Percentiles rank a stretch among this genome's conserved stretches.
phyloP scores from a whole-genome alignment of 2,329 filamentous ascomycete species.

The Gaeumannomyces sp. region DNA sequence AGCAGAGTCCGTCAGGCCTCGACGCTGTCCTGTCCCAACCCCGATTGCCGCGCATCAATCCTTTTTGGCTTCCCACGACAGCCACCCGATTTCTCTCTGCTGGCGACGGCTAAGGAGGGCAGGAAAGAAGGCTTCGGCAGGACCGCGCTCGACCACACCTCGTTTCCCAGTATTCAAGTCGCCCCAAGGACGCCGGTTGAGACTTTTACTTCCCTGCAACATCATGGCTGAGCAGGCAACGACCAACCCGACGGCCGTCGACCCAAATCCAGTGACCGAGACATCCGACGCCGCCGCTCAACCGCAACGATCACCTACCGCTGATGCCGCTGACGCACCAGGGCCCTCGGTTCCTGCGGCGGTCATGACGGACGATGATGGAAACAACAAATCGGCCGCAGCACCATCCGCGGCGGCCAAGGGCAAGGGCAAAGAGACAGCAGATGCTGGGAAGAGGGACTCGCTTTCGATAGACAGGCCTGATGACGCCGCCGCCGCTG shows the following conservation, averaged over 20 bases:
- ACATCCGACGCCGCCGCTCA: background rate
- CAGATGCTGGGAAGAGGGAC: slow-evolving; percentile 20
- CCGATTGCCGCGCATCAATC: background rate
- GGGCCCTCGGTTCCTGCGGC: background rate
- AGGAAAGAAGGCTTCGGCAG: background rate
- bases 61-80: background rate
- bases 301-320: background rate
- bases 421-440: slow-evolving; percentile 29
- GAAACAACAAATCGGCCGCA: slow-evolving; percentile 13
- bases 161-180: background rate
- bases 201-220: background rate
- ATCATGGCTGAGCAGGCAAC: slow-evolving; percentile 1
- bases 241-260: slow-evolving; percentile 19
- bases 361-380: background rate
- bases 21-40: background rate
- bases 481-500: slow-evolving; percentile 2
- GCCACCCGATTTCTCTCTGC: background rate
- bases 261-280: slow-evolving; percentile 27
- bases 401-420: slow-evolving; percentile 21
- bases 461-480: slow-evolving; percentile 14
- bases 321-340: background rate
- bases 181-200: background rate
- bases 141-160: background rate
- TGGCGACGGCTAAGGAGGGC: background rate
- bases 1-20: background rate